Conservation (phyloP, 345 rosid species). For the Hibiscus trionum region DNA sequence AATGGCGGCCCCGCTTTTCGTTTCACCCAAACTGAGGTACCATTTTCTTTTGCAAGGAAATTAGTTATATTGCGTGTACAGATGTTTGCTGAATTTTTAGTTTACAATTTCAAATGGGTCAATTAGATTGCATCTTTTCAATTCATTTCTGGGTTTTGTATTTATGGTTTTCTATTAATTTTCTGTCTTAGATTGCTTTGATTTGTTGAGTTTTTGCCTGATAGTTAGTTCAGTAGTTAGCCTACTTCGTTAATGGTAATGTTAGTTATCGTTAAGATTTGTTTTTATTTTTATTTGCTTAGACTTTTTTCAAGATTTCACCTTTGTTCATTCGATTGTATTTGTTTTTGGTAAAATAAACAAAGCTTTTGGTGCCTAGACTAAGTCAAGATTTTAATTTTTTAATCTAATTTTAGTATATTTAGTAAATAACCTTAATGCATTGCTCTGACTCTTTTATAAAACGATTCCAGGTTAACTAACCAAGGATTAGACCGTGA, state of each 20-base stretch:
- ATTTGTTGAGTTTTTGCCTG: neutral
- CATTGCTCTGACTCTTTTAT: too few species aligned
- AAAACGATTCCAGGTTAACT: too few species aligned
- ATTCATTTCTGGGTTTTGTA: neutral
- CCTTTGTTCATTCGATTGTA: too few species aligned
- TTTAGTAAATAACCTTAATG: too few species aligned
- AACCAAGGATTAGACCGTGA: too few species aligned
- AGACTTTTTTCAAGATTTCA: neutral
- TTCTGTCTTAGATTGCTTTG: neutral
- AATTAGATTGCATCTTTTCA: neutral
- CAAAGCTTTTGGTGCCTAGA: too few species aligned
- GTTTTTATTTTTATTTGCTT: neutral
- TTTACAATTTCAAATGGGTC: constrained; percentile 2
- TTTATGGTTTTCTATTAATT: neutral
- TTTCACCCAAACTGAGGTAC: constrained; percentile 67
- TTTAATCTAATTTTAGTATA: too few species aligned
- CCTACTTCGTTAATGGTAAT: too few species aligned
- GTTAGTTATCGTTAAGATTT: too few species aligned
- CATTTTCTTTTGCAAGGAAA: constrained; percentile 7
- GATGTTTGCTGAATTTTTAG: neutral
- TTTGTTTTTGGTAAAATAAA: too few species aligned
- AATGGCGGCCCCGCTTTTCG: constrained; percentile 97
- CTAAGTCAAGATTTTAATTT: too few species aligned
- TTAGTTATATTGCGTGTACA: neutral
- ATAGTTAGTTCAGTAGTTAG: too few species aligned